Conservation (phyloP, 108 stramenopile genomes). For the Cyclostephanos invisitatus region DNA sequence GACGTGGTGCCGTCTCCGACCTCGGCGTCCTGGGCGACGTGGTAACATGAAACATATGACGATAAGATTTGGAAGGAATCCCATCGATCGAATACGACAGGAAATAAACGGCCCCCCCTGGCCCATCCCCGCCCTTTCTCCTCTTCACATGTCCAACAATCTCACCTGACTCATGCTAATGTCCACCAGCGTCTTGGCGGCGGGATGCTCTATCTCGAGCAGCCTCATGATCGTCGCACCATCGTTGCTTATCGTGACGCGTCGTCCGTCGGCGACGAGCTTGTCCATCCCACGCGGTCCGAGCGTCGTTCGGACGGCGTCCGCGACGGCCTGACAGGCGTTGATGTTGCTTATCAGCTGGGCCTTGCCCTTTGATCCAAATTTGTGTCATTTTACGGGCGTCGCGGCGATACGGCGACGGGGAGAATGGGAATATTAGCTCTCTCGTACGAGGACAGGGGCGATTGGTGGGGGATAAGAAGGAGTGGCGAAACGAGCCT, state of each 20-base stretch:
- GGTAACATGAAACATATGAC: background rate
- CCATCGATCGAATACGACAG: background rate
- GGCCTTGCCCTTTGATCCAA: conserved; percentile 86
- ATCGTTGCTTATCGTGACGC: conserved; percentile 97
- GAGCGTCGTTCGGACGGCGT: conserved; percentile 94
- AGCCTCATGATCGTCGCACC: conserved; percentile 98
- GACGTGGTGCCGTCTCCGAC: conserved; percentile 99
- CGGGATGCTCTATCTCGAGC: conserved; percentile 98
- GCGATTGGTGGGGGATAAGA: background rate
- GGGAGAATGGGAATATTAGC: background rate
- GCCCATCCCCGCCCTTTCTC: background rate
- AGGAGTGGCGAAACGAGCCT: background rate
- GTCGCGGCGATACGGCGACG: background rate
- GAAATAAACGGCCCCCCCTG: background rate
- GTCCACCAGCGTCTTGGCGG: conserved; percentile 97
- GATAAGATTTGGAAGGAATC: background rate
- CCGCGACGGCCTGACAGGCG: conserved; percentile 96
- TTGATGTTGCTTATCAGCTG: conserved; percentile 99
- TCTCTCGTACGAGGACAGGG: conserved; percentile 1
- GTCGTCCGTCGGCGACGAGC: conserved; percentile 86
- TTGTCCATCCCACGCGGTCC: conserved; percentile 99
- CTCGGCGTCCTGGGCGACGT: conserved; percentile 75
- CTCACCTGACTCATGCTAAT: conserved; percentile 93
- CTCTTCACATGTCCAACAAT: background rate
- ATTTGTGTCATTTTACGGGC: background rate